Base-by-base conservation (phyloP, 179 eudicot species). In the Carnegiea gigantea region DNA sequence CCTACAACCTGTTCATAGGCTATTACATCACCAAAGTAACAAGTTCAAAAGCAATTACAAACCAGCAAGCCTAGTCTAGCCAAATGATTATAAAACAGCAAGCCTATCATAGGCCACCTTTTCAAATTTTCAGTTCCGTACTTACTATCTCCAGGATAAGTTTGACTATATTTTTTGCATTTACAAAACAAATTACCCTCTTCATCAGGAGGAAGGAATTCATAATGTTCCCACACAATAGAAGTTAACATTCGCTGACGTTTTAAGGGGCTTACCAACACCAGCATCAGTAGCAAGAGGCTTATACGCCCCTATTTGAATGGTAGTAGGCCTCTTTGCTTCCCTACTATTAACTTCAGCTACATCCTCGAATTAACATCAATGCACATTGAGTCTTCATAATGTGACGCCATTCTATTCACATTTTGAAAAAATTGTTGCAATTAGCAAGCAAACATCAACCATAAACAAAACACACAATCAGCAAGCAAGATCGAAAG, bases 111-210 rank as follows among this genome's bases (percentile, higher is more conserved):
- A 28, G 30, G 30, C 0, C 60, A 78, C 3, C 78, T 51, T 15
- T n/a, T 73, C 2, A 80, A 26, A 74, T 80, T 73, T 12, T 62
- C 73, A 4, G 73, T 74, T 1, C 71, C 77, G 7, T 28, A 12
- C 20, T 17, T 72, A 17, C 70, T 80, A 0, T 72, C 77, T 30
- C 71, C 5, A 33, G 9, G 59, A 54, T 80, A 73, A 10, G 15
- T 11, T 30, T 80, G 8, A 1, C 73, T 48, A 74, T 48, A 80
- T 13, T 74, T 74, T 73, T 80, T 80, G 6, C 78, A 49, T 6
- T 74, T 59, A 44, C 60, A 80, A 0, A 23, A 23, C 9, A 80
- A 4, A 18, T 73, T 60, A 5, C 78, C 73, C n/a, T 73, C 30
- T 5, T 38, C 70, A 24, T 73, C 30, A 74, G 62, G 78, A 9